These are phyloP conservation scores for Crotalaria pallida DNA, from an alignment of 306 rosid species.

Conservation along the genomic window DNA sequence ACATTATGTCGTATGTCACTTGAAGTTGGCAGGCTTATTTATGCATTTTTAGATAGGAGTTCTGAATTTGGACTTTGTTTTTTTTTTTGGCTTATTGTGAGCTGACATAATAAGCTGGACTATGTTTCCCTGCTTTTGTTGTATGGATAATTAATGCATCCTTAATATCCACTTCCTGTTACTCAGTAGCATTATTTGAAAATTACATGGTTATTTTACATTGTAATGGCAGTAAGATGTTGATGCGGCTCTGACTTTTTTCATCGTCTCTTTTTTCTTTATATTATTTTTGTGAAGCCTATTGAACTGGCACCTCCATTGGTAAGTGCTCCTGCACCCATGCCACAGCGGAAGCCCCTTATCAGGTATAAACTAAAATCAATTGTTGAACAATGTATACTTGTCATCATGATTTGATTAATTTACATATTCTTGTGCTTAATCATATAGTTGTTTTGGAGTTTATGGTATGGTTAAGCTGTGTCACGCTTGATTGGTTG, in stretches of 20 bases:
- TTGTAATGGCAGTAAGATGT: background rate
- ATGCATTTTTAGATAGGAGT: background rate
- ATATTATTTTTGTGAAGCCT: conserved; percentile 38
- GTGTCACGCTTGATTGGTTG: background rate
- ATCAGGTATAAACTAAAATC: conserved; percentile 49
- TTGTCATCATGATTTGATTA: background rate
- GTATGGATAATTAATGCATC: background rate
- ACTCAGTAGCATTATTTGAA: background rate
- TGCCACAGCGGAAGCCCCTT: conserved; percentile 53
- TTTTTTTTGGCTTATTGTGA: background rate
- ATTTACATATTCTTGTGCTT: background rate
- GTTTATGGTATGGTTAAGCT: background rate
- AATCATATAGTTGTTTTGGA: background rate
- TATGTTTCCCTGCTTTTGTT: background rate
- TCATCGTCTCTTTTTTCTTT: background rate
- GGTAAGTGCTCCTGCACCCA: conserved; percentile 36
- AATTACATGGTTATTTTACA: background rate
- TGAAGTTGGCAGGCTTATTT: background rate
- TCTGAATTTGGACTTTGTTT: conserved; percentile 10
- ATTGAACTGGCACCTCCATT: conserved; percentile 50
- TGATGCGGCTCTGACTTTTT: conserved; percentile 16
- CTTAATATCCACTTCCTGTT: background rate
- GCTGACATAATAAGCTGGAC: background rate
- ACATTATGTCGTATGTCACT: background rate
- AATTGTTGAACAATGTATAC: background rate